These are phyloP conservation scores for Penicillium sp. DNA, from an alignment of 2,329 filamentous ascomycete genomes.

Conservation along the genomic window DNA sequence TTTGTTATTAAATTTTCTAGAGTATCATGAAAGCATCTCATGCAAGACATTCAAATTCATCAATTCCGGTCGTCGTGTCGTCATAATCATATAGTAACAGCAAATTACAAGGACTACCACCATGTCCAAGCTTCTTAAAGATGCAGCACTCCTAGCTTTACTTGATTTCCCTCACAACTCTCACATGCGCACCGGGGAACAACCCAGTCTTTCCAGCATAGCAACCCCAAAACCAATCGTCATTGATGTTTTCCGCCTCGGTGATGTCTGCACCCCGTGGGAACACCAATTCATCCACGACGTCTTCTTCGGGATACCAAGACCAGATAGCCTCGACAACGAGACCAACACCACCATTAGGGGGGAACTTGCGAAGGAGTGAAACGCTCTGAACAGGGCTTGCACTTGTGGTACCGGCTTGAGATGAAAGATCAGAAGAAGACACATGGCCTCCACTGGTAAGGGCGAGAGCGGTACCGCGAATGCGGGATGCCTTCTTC, in stretches of 20 bases:
- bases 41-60: slow-evolving; percentile 4
- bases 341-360: slow-evolving; percentile 72
- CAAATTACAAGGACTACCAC: background rate
- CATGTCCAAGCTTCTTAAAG: background rate
- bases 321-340: slow-evolving; percentile 69
- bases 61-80: slow-evolving; percentile 1
- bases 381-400: slow-evolving; percentile 9
- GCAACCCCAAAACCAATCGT: slow-evolving; percentile 84
- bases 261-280: slow-evolving; percentile 79
- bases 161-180: slow-evolving; percentile 45
- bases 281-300: slow-evolving; percentile 75
- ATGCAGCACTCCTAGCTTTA: slow-evolving; percentile 9
- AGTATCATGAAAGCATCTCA: background rate
- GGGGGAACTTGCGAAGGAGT: slow-evolving; percentile 59
- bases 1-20: background rate
- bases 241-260: slow-evolving; percentile 84
- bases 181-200: slow-evolving; percentile 78
- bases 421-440: slow-evolving; percentile 16
- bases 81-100: slow-evolving; percentile 2
- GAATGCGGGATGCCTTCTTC: slow-evolving; percentile 39
- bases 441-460: slow-evolving; percentile 4
- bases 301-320: slow-evolving; percentile 67
- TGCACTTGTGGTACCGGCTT: slow-evolving; percentile 15
- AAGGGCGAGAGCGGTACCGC: slow-evolving; percentile 15
- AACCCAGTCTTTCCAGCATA: slow-evolving; percentile 80